Evolutionary conservation across 208 protist species (phyloP), one percentile per base, ranked within the genome.

Genomic region (Leishmania major): DNA sequence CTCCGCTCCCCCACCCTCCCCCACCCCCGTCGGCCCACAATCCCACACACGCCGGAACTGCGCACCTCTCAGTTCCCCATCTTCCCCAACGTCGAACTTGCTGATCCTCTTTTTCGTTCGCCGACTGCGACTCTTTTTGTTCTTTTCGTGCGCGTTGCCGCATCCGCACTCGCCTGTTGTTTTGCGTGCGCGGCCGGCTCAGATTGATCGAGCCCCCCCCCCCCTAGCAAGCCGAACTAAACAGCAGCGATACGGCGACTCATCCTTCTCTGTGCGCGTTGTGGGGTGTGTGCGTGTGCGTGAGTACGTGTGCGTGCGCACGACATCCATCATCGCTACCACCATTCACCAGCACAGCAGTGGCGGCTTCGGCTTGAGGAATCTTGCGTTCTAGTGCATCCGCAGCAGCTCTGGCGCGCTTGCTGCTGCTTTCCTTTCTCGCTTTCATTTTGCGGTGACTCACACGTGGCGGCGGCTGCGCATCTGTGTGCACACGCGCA

Each of bases 401-500:
- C 6, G 31, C 31, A 13, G 62, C 28, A 67, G 62, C 62, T 67
- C 62, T 28, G 13, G n/a, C 62, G 1, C 10, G 13, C 62, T 13
- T 28, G 28, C 51, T 55, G 51, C 51, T 19, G 11, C 57, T 64
- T 3, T 3, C 59, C 55, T 25, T 37, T 40, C 62, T 49, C 37
- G 10, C 67, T 47, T 3, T 37, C 37, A 37, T n/a, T 31, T 10
- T 40, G 31, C 43, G n/a, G 8, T 62, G 17, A 31, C 57, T 4
- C 62, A 22, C 62, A 66, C 45, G 57, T 11, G 7, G 57, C 57
- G 31, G 5, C 25, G 57, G 25, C 28, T n/a, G 25, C 57, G 28
- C 2, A 8, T 62, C 35, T 22, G 75, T 47, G 67, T 17, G 22
- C 79, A 82, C 79, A 59, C 43, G 60, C 40, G 64, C 45, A 66